These are phyloP conservation scores for Pelargonium nanum DNA, from an alignment of 345 rosid genomes.

Conservation along the genomic window DNA sequence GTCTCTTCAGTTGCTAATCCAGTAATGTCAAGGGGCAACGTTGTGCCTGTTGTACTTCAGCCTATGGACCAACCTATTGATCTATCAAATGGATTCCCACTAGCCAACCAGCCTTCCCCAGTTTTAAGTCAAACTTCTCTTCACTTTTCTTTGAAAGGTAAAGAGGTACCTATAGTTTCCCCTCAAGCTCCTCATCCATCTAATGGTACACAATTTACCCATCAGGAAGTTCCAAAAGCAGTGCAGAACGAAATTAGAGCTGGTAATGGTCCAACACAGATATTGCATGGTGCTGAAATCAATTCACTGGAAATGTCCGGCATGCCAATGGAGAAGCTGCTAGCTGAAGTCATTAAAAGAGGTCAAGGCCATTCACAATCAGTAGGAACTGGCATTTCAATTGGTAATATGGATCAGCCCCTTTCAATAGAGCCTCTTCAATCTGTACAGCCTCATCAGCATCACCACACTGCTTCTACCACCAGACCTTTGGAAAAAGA, in stretches of 20 bases:
- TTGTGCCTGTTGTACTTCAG: constrained; percentile 42
- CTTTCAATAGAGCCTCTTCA: constrained; percentile 60
- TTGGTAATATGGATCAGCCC: constrained; percentile 27
- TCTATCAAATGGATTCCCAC: constrained; percentile 29
- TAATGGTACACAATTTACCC: constrained; percentile 21
- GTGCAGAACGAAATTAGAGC: constrained; percentile 20
- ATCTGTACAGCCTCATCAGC: constrained; percentile 34
- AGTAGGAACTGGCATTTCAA: constrained; percentile 15
- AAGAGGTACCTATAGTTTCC: constrained; percentile 20
- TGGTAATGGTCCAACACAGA: constrained; percentile 6
- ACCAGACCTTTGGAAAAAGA: constrained; percentile 43
- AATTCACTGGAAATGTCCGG: constrained; percentile 16
- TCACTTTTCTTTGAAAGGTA: constrained; percentile 23
- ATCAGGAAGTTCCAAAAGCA: not conserved
- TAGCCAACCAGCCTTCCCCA: constrained; percentile 15
- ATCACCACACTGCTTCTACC: constrained; percentile 24
- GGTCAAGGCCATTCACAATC: constrained; percentile 28
- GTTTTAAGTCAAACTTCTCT: constrained; percentile 12
- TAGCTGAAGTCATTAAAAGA: constrained; percentile 46
- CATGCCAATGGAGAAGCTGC: constrained; percentile 52
- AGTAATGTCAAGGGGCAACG: constrained; percentile 24
- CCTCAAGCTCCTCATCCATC: constrained; percentile 12
- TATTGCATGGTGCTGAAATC: constrained; percentile 16
- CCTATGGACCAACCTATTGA: constrained; percentile 27
- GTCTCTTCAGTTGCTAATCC: constrained; percentile 22